A percentile compares a stretch with the other conserved stretches of the same genome.
Conservation (phyloP, 2,329 filamentous ascomycete species). For the Beauveria sp. region DNA sequence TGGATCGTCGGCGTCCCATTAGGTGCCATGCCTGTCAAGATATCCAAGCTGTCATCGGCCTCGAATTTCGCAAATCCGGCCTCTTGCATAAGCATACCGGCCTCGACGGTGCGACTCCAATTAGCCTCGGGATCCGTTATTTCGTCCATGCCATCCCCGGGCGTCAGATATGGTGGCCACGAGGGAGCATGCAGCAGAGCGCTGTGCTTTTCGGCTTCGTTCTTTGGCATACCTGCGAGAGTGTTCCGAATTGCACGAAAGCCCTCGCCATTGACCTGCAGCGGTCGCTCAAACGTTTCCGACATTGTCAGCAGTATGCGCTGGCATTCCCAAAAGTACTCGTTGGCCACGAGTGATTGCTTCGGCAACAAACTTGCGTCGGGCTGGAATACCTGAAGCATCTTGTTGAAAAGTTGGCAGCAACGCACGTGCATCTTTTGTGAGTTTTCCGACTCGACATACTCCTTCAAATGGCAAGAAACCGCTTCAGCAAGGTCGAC, state of each 20-base stretch:
- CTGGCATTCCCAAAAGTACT: constrained; percentile 48
- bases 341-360: constrained; percentile 21
- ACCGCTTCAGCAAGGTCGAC: constrained; percentile 23
- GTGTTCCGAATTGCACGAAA: constrained; percentile 49
- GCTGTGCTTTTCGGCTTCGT: constrained; percentile 39
- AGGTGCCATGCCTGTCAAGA: constrained; percentile 43
- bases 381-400: constrained; percentile 21
- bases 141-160: constrained; percentile 54
- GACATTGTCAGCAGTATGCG: constrained; percentile 46
- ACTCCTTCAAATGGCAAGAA: constrained; percentile 20
- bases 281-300: constrained; percentile 36
- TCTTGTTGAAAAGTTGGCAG: constrained; percentile 26
- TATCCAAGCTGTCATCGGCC: constrained; percentile 41
- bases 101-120: constrained; percentile 44
- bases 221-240: constrained; percentile 46
- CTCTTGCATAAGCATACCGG: constrained; percentile 46
- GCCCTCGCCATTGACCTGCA: constrained; percentile 42
- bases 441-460: constrained; percentile 12
- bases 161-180: constrained; percentile 54
- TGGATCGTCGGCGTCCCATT: constrained; percentile 52
- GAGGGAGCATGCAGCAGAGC: constrained; percentile 40
- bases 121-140: constrained; percentile 42
- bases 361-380: constrained; percentile 18
- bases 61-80: constrained; percentile 44
- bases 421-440: constrained; percentile 20